Evolutionary conservation across 805 yeast genomes (phyloP).

Genomic region (Candida andamanensis): DNA sequence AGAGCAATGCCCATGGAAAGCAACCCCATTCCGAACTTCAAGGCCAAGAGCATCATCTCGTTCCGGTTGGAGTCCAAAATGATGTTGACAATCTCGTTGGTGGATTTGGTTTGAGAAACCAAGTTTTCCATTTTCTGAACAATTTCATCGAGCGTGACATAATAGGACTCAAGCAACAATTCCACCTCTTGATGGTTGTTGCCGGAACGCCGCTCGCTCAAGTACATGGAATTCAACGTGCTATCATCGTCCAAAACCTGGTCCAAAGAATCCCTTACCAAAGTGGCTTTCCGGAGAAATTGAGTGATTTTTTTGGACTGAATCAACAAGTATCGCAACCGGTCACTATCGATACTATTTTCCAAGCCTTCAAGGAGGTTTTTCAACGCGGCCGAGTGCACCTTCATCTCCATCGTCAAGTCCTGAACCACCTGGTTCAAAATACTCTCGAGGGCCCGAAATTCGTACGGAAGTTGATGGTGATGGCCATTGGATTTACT

Average conservation of each 20-base stretch:
- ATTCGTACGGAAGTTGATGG: conserved; percentile 68
- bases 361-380: conserved; percentile 77
- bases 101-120: conserved; percentile 78
- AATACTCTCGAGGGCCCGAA: conserved; percentile 84
- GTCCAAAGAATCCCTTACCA: conserved; percentile 79
- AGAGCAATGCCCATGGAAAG: conserved; percentile 77
- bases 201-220: conserved; percentile 51
- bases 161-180: conserved; percentile 83
- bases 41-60: conserved; percentile 81
- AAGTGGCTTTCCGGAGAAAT: conserved; percentile 75
- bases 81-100: conserved; percentile 92
- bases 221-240: conserved; percentile 72
- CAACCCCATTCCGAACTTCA: conserved; percentile 78
- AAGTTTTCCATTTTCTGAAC: conserved; percentile 83
- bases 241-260: conserved; percentile 87
- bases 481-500: conserved; percentile 22
- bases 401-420: conserved; percentile 80
- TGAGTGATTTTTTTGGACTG: conserved; percentile 81
- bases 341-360: conserved; percentile 71
- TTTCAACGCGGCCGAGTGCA: conserved; percentile 69
- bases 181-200: conserved; percentile 85
- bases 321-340: conserved; percentile 69
- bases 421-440: conserved; percentile 75
- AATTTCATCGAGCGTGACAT: conserved; percentile 86
- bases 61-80: conserved; percentile 91